Evolutionary conservation across 2,329 filamentous ascomycete species (phyloP), one percentile per base, ranked within the genome.

Genomic region (Akanthomyces uredinophilus): DNA sequence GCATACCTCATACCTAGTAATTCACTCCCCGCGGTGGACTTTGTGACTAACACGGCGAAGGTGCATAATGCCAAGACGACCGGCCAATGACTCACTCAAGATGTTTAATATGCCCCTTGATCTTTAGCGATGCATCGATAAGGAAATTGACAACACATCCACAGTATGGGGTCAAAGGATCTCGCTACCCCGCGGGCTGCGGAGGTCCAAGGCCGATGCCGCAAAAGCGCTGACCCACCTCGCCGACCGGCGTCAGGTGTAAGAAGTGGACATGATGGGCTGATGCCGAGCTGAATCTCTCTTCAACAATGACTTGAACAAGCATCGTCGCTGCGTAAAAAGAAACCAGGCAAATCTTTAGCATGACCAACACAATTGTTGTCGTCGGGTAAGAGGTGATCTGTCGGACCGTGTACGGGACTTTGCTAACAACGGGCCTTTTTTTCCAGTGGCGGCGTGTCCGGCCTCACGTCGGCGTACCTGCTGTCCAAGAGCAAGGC

Each of bases 381-480:
- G 68, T 75, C 22, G 71, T 73, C 44, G 73, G 73, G 73, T 74
- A 63, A 70, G 72, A 5, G 35, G 14, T 6, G 1, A 7, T 22
- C 24, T 24, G 41, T 14, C 20, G 8, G 13, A 29, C 22, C 5
- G 14, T 43, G 22, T 16, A 39, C 14, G 4, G 37, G 20, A 13
- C n/a, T 1, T 39, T 11, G 32, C 44, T 58, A 29, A 58, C 44
- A 7, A 39, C 7, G 20, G 52, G 4, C 24, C 20, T 24, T 32
- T 24, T 32, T 24, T 16, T 49, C 4, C 57, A 78, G 76, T 24
- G 81, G 80, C 49, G 81, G 81, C 35, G 81, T 84, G 50, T 96
- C 77, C 35, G 81, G 81, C 63, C 74, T 84, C 63, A 83, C 81
- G 16, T 76, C 78, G 49, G 81, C 81, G 3, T 70, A 82, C 47